These are phyloP conservation scores for Scedosporium apiospermum DNA, from an alignment of 2,329 filamentous ascomycete species.

Conservation along the genomic window DNA sequence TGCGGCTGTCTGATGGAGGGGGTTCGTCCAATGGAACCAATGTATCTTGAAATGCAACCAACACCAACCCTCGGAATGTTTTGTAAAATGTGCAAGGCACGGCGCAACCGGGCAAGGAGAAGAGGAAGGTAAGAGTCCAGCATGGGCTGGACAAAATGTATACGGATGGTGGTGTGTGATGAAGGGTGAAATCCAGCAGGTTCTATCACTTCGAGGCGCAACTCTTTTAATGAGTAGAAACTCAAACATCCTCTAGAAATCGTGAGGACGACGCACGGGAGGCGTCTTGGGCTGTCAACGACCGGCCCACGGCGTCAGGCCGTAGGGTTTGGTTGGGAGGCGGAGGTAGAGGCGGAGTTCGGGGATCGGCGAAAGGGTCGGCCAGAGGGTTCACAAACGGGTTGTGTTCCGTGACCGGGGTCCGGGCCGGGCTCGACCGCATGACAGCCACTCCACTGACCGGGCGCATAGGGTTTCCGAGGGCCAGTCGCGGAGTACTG, in stretches of 20 bases:
- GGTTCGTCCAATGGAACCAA: not conserved
- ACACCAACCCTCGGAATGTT: not conserved
- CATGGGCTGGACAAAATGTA: not conserved
- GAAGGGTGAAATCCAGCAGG: not conserved
- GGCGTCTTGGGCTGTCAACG: constrained; percentile 24
- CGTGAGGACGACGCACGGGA: constrained; percentile 22
- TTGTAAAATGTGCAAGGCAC: not conserved
- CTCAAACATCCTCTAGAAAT: constrained; percentile 31
- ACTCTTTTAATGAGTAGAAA: not conserved
- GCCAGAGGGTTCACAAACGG: constrained; percentile 30
- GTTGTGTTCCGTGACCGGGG: constrained; percentile 46
- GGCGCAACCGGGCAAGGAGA: not conserved
- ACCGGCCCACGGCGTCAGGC: constrained; percentile 28
- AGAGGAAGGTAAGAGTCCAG: not conserved
- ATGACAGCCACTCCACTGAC: constrained; percentile 52
- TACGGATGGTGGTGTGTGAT: not conserved
- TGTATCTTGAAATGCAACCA: not conserved
- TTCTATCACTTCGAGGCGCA: not conserved
- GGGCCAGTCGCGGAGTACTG: constrained; percentile 31
- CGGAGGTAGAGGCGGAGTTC: constrained; percentile 13
- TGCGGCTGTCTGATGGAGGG: not conserved
- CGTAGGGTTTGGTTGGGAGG: constrained; percentile 6
- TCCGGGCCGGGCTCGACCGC: constrained; percentile 56
- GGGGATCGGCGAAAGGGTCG: constrained; percentile 17
- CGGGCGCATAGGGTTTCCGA: constrained; percentile 50